Evolutionary conservation across 805 yeast genomes (phyloP).

Genomic region (Yamadazyma sp.): DNA sequence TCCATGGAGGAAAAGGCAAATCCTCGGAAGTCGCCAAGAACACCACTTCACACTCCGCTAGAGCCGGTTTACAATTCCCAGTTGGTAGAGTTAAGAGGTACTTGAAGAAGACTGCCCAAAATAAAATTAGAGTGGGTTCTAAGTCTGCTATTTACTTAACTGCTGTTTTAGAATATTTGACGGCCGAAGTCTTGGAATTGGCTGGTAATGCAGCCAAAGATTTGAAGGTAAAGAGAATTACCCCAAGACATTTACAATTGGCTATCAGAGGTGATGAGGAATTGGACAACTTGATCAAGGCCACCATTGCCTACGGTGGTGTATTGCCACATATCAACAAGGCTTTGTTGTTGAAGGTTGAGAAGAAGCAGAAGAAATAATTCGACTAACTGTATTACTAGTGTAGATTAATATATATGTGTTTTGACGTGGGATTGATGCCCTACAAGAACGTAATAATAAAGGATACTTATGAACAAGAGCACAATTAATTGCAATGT

Average conservation of each 20-base stretch:
- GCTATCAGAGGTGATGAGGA: constrained; percentile 99
- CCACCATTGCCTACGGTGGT: constrained; percentile 98
- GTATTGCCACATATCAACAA: constrained; percentile 92
- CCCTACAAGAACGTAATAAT: no score
- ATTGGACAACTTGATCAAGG: constrained; percentile 87
- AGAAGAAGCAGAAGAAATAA: constrained; percentile 41
- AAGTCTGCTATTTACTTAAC: constrained; percentile 91
- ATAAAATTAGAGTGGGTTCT: constrained; percentile 76
- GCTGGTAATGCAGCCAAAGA: constrained; percentile 99
- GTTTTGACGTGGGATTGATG: constrained; percentile 5
- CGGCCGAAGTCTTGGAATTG: constrained; percentile 95
- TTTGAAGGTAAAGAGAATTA: constrained; percentile 91
- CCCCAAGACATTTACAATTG: constrained; percentile 94
- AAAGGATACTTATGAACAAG: no score
- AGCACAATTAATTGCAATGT: no score
- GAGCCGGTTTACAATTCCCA: constrained; percentile 95
- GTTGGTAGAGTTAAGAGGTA: constrained; percentile 99
- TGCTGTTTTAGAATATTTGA: constrained; percentile 92
- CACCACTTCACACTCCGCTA: constrained; percentile 86
- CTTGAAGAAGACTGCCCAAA: constrained; percentile 86
- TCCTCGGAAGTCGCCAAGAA: constrained; percentile 69
- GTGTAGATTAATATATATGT: constrained; percentile 16
- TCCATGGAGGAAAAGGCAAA: constrained; percentile 96
- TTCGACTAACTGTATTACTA: constrained; percentile 13
- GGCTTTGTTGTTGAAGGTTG: constrained; percentile 75